Evolutionary conservation across 2,329 filamentous ascomycete genomes (phyloP), one percentile per base, ranked within the genome.

Genomic region (Botrytis fragariae): DNA sequence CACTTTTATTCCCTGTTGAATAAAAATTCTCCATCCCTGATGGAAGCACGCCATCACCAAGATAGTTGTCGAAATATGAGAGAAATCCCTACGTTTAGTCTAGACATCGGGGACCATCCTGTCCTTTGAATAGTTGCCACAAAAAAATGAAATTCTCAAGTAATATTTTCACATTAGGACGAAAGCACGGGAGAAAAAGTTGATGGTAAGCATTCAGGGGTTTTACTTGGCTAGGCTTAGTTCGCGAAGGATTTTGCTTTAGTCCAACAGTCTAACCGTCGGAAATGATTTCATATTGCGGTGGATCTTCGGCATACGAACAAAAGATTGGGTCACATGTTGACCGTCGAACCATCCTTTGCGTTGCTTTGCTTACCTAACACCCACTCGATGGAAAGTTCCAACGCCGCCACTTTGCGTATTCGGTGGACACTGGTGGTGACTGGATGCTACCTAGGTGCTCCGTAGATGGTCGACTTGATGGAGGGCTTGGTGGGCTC

Each of bases 1-100:
- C 65, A 70, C 35, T 70, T 44, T 70, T 70, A 70, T 62, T 61
- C 54, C 68, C 39, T 70, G 54, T 35, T 62, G 42, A 61, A 20
- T 32, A 2, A 61, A 70, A 61, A 45, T 45, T 61, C n/a, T 61
- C 51, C 12, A 70, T 59, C 48, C 54, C 37, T 60, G 39, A n/a
- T 35, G 32, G 54, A 57, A 70, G 68, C 68, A 70, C 68, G 68
- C 68, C 54, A 70, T 70, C 54, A 62, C 9, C 12, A n/a, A 32
- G 67, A 61, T 45, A 45, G 37, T 42, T 69, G 54, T 69, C 51
- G 54, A 61, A 61, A 70, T 70, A 29, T 45, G 51, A 32, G 8
- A 44, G 51, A 70, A 70, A 70, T 37, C 68, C 35, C 39, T 37
- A 44, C 3, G 37, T n/a, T 9, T 1, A 25, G 37, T 32, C 37